Conservation (phyloP, 2,329 filamentous ascomycete species). For the Hymenoscyphus salicellus region DNA sequence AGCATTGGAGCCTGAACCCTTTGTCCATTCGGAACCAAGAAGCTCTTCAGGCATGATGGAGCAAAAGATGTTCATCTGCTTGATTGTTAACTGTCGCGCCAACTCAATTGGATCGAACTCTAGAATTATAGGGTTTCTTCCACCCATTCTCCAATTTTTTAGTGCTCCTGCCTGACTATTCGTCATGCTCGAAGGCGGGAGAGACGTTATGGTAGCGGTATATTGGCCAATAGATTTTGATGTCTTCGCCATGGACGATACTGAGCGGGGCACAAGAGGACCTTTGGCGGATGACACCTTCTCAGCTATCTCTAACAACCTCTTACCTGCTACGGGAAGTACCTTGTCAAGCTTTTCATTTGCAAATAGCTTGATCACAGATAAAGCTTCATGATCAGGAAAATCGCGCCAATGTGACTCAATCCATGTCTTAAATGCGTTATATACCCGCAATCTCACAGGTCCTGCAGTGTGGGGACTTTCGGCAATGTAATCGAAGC, state of each 20-base stretch:
- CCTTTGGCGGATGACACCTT: conserved; percentile 73
- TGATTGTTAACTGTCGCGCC: conserved; percentile 87
- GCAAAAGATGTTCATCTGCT: conserved; percentile 88
- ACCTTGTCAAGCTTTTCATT: conserved; percentile 64
- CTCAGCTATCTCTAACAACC: conserved; percentile 74
- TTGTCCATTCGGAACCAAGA: conserved; percentile 89
- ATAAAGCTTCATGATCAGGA: conserved; percentile 72
- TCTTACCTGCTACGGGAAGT: conserved; percentile 73
- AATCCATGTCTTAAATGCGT: conserved; percentile 95
- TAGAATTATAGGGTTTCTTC: conserved; percentile 67
- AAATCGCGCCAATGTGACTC: conserved; percentile 92
- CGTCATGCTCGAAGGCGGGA: conserved; percentile 67
- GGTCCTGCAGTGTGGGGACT: conserved; percentile 71
- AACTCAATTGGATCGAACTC: conserved; percentile 91
- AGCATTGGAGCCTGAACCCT: conserved; percentile 73
- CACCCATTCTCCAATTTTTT: conserved; percentile 70
- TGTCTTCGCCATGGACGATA: conserved; percentile 85
- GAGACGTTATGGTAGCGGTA: conserved; percentile 65
- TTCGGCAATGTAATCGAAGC: conserved; percentile 88
- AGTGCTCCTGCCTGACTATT: conserved; percentile 75
- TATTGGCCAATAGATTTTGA: conserved; percentile 71
- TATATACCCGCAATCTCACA: conserved; percentile 88
- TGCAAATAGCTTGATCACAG: conserved; percentile 76
- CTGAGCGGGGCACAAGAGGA: conserved; percentile 74
- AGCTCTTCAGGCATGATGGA: conserved; percentile 90